Conservation (phyloP, 2,329 filamentous ascomycete genomes). For the Epichloe scottii region DNA sequence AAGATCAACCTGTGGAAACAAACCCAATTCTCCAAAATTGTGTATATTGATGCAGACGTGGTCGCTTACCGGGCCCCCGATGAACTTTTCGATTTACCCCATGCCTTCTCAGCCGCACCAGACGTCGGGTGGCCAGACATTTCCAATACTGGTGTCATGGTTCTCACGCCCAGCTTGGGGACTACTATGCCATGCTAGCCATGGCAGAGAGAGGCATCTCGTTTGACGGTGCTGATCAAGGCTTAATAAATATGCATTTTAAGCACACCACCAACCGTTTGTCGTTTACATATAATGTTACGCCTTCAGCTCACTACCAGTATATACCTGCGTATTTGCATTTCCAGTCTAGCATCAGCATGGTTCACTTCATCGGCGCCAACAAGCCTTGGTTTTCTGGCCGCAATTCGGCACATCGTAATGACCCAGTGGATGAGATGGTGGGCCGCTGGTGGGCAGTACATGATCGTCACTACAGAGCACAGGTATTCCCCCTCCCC, state of each 20-base stretch:
- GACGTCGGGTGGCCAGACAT: slow-evolving; percentile 97
- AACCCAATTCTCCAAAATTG: slow-evolving; percentile 78
- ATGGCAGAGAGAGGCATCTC: slow-evolving; percentile 80
- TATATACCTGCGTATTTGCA: slow-evolving; percentile 91
- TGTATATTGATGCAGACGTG: slow-evolving; percentile 90
- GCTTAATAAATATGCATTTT: slow-evolving; percentile 90
- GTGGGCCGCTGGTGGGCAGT: slow-evolving; percentile 86
- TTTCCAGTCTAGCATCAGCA: slow-evolving; percentile 77
- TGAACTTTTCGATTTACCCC: slow-evolving; percentile 64
- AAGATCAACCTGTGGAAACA: slow-evolving; percentile 94
- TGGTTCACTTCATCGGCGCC: slow-evolving; percentile 89
- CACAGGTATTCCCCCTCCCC: slow-evolving; percentile 27
- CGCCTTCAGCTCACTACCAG: slow-evolving; percentile 91
- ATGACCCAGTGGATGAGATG: slow-evolving; percentile 68
- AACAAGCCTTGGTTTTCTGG: slow-evolving; percentile 79
- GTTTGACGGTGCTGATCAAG: slow-evolving; percentile 95
- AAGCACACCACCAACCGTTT: slow-evolving; percentile 70
- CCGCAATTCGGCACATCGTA: slow-evolving; percentile 39
- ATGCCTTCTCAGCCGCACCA: slow-evolving; percentile 60
- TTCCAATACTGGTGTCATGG: slow-evolving; percentile 98
- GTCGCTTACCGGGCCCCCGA: slow-evolving; percentile 85
- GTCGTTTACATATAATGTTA: slow-evolving; percentile 95
- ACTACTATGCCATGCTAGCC: slow-evolving; percentile 73
- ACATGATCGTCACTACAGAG: slow-evolving; percentile 73
- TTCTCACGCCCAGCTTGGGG: slow-evolving; percentile 75